Evolutionary conservation across 2,329 filamentous ascomycete genomes (phyloP), one percentile per base, ranked within the genome.

Genomic region (Trichoderma citrinoviride): DNA sequence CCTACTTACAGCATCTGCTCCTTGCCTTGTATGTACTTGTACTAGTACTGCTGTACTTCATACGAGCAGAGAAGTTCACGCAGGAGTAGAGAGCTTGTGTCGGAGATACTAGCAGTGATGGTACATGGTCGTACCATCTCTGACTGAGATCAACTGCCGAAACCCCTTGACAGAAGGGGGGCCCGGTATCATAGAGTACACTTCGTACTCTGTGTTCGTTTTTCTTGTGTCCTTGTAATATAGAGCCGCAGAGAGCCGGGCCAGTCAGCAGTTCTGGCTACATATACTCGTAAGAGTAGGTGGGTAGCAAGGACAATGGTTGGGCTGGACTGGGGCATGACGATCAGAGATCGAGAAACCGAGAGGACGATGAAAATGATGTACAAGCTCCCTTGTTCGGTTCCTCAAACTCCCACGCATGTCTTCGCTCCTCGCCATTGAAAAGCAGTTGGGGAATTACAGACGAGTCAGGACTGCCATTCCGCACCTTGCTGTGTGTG

Each of bases 91-190:
- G 33, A 10, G 12, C 10, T 37, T 12, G 5, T 14, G 10, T 37
- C 33, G 33, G 12, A 37, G 33, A 12, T 14, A n/a, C n/a, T n/a
- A 37, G 10, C 2, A 37, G 33, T 37, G 33, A 14, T 12, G 33
- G 33, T 37, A 4, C 33, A 37, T 8, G 4, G 29, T 33, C 29
- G n/a, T n/a, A n/a, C 2, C 7, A 8, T 14, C 33, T 37, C 33
- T 14, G 33, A 12, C 10, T 37, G 44, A 44, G 54, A 46, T 27
- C 63, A 61, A 65, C 55, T 49, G 55, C 55, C 53, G 55, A 37
- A 41, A 44, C 41, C 40, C 37, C 29, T 53, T 40, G 50, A 63
- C 19, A 49, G 56, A 29, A 25, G 17, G 5, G 17, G 15, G 6
- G 21, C 15, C 19, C 15, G n/a, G 5, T 46, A 23, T 23, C 1